Evolutionary conservation across 1,139 yeast genomes (phyloP), one percentile per base, ranked within the genome.

Genomic region (Blastobotrys indianensis): DNA sequence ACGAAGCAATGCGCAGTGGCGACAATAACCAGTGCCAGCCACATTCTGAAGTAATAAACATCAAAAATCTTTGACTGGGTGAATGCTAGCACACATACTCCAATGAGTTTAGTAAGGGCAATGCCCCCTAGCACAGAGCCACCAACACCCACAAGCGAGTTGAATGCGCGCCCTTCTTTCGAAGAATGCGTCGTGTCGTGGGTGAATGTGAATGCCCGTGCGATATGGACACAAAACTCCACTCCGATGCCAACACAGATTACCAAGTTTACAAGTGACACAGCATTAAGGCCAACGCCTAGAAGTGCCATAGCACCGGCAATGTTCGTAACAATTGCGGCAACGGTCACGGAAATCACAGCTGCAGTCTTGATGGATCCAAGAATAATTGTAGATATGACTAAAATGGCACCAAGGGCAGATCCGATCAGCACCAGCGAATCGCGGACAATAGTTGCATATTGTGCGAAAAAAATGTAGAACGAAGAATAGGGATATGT

Each of bases 211-310:
- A 80, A 92, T 1, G 94, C 88, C 49, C 94, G 73, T 1, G 90
- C 85, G 47, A 92, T 74, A 61, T 92, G 97, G 28, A 85, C 78
- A 45, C 96, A 86, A 60, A 92, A 92, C 63, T 92, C 98, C 35
- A 92, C 95, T 1, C 94, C 92, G 40, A 92, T 70, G 0, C 98
- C 98, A 3, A 85, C 81, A 63, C 97, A 88, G 11, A 92, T 90
- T 29, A 92, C 75, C 51, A 92, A 72, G 58, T 92, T 92, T 17
- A 92, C 97, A 51, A 92, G 69, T 49, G 92, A 79, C 2, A 92
- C 88, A 0, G 97, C 97, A 63, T 92, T 92, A 49, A 92, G 73
- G 1, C 92, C 77, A 16, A 92, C 81, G 0, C 75, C 76, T 79
- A 87, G 80, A 3, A 84, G 31, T 0, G 83, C 77, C 87, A 92